Percentiles rank a stretch among this genome's conserved stretches.
These are phyloP conservation scores for Pseudogymnoascus sp. DNA, from an alignment of 2,329 filamentous ascomycete genomes.

Conservation along the genomic window DNA sequence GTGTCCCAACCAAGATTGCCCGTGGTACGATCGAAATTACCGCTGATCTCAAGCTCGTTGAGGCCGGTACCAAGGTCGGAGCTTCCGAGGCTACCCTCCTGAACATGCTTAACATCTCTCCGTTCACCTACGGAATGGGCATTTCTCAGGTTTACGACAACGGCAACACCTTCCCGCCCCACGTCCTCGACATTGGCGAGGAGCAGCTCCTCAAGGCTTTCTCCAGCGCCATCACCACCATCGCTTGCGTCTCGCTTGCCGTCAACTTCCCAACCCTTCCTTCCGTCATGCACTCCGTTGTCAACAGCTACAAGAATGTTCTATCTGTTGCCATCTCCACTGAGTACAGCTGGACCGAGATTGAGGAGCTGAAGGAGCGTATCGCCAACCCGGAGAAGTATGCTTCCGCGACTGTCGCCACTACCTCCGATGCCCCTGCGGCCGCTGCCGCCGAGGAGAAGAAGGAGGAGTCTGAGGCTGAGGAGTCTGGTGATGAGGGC, in stretches of 20 bases:
- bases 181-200: conserved; percentile 89
- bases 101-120: conserved; percentile 99
- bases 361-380: conserved; percentile 97
- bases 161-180: conserved; percentile 81
- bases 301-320: conserved; percentile 98
- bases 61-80: conserved; percentile 88
- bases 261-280: conserved; percentile 92
- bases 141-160: conserved; percentile 95
- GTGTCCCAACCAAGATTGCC: conserved; percentile 99
- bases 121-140: conserved; percentile 98
- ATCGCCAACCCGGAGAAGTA: conserved; percentile 98
- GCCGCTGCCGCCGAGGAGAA: conserved; percentile 49
- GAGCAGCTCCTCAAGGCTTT: conserved; percentile 84
- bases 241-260: conserved; percentile 86
- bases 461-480: conserved; percentile 58
- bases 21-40: conserved; percentile 99
- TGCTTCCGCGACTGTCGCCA: conserved; percentile 68
- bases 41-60: conserved; percentile 92
- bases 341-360: conserved; percentile 89
- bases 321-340: conserved; percentile 83
- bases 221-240: conserved; percentile 70
- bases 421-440: conserved; percentile 42
- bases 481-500: conserved; percentile 52
- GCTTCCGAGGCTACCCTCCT: conserved; percentile 97
- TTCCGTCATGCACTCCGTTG: conserved; percentile 88